Conservation (phyloP, 148 eudicot species). For the Oxyria digyna region DNA sequence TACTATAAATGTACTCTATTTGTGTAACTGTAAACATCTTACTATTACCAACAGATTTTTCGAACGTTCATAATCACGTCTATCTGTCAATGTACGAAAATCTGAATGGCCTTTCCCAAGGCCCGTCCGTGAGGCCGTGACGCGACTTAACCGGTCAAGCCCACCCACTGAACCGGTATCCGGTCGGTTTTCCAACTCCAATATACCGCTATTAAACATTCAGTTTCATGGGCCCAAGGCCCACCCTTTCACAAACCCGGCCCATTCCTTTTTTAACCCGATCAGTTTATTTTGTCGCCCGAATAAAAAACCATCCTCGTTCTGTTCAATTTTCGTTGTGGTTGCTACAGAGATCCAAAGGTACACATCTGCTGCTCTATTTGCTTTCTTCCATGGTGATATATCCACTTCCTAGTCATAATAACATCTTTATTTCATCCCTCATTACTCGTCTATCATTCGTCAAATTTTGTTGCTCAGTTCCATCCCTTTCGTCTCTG, state of each 20-base stretch:
- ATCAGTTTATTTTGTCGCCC: no score
- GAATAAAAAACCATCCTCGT: no score
- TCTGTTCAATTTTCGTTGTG: not conserved
- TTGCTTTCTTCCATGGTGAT: not conserved
- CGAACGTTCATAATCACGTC: no score
- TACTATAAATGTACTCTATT: no score
- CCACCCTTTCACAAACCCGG: no score
- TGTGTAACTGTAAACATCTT: no score
- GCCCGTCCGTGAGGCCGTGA: no score
- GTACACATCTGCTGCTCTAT: not conserved
- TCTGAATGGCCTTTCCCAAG: not conserved
- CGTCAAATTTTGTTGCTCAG: not conserved
- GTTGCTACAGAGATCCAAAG: not conserved
- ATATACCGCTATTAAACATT: no score
- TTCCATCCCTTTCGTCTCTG: slow-evolving; percentile 17
- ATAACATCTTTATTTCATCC: not conserved
- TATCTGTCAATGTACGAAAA: not conserved
- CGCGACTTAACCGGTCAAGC: not conserved
- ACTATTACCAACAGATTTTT: no score
- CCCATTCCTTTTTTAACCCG: no score
- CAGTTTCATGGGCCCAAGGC: no score
- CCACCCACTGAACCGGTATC: not conserved
- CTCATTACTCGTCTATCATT: not conserved
- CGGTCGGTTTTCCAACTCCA: not conserved
- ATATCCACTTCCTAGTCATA: not conserved